Evolutionary conservation across 352 stramenopile species (phyloP), one percentile per base, ranked within the genome.

Genomic region (Phytophthora nicotianae): DNA sequence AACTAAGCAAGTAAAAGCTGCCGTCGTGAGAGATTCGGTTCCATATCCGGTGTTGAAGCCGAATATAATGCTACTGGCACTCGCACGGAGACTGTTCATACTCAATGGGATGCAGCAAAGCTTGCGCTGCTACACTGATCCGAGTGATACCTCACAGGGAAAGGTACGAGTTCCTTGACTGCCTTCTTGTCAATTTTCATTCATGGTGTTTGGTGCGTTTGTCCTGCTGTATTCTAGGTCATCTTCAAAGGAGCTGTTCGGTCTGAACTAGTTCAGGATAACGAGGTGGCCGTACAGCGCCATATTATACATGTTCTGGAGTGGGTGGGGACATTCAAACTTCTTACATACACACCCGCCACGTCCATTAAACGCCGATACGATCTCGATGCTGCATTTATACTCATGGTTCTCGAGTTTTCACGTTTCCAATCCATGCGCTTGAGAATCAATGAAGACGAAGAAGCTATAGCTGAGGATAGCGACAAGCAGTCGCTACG

Each of bases 321-420:
- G 27, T 72, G 68, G n/a, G 43, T 55, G 3, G 59, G 59, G 14
- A 50, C 50, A 1, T 66, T 87, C 14, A 79, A 68, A 17, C 27
- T 87, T 1, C 35, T 83, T 1, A 21, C 70, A 29, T 89, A 89
- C 60, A 72, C 68, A 0, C 64, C 82, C 3, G 23, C 40, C 0
- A 74, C 60, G 1, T 86, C 76, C 0, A 14, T 8, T 5, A 66
- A 65, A 41, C 21, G 23, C 17, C 68, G 79, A 16, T 83, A 76
- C 54, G 67, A 81, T 17, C 50, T 90, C 23, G 60, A 70, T 11
- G 54, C 69, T 1, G 13, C 35, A 1, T 89, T 89, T 38, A 23
- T 79, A 6, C 62, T 70, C 33, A 47, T 57, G 0, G 52, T 89
- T 5, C 69, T 91, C 13, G 62, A 74, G 26, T 83, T 79, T 41